Evolutionary conservation across 2,329 filamentous ascomycete genomes (phyloP).

Genomic region (Bipolaris cookei): DNA sequence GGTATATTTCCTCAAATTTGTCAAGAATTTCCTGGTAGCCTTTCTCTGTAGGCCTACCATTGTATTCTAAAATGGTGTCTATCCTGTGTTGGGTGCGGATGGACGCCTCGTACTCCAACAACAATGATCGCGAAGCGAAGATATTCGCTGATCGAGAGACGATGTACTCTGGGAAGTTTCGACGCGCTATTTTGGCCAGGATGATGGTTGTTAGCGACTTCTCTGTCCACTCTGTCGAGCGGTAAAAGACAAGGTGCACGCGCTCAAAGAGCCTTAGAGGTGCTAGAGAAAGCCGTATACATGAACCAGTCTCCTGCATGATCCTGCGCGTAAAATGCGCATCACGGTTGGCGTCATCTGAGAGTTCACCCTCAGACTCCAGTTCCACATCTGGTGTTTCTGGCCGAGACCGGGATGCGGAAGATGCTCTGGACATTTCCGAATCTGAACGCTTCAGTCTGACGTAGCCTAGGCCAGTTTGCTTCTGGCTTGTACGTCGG

Average conservation of each 20-base stretch:
- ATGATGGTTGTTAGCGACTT: constrained; percentile 96
- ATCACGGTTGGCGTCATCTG: constrained; percentile 66
- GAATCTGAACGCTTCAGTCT: constrained; percentile 70
- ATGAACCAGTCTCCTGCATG: constrained; percentile 76
- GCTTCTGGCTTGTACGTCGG: constrained; percentile 73
- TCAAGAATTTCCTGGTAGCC: constrained; percentile 71
- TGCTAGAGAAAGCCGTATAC: constrained; percentile 76
- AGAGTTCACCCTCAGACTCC: constrained; percentile 37
- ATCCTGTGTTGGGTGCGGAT: constrained; percentile 81
- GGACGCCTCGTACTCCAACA: constrained; percentile 89
- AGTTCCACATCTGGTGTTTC: constrained; percentile 49
- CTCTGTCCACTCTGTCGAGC: constrained; percentile 96
- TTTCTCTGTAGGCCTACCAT: constrained; percentile 69
- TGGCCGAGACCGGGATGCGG: constrained; percentile 41
- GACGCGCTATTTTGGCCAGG: constrained; percentile 82
- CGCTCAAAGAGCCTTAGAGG: constrained; percentile 86
- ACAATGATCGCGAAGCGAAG: constrained; percentile 73
- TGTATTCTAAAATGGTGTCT: constrained; percentile 82
- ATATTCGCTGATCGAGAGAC: constrained; percentile 90
- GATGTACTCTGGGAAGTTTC: constrained; percentile 88
- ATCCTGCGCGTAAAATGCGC: constrained; percentile 80
- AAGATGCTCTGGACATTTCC: constrained; percentile 60
- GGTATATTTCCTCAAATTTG: constrained; percentile 75
- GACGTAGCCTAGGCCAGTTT: constrained; percentile 75
- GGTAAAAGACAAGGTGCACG: constrained; percentile 94